Conservation (phyloP, 495 filamentous ascomycete genomes). For the Aspergillus sclerotiicarbonarius region DNA sequence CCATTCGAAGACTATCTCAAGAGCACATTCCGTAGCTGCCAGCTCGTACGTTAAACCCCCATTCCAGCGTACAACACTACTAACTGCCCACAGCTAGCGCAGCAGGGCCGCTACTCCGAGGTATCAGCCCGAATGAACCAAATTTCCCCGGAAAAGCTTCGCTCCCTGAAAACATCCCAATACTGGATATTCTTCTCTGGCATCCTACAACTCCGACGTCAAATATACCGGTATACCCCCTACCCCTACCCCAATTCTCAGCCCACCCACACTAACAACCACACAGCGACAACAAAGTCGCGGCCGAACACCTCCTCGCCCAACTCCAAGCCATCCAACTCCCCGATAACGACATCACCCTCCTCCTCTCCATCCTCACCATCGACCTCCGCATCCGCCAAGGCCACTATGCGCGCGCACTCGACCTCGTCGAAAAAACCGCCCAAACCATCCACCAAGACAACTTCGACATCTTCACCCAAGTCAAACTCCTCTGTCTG, state of each 20-base stretch:
- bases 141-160: slow-evolving; percentile 64
- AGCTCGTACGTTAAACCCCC: slow-evolving; percentile 44
- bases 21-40: slow-evolving; percentile 55
- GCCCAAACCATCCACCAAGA: slow-evolving; percentile 63
- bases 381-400: slow-evolving; percentile 69
- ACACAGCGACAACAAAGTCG: slow-evolving; percentile 60
- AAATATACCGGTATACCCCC: slow-evolving; percentile 60
- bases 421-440: slow-evolving; percentile 65
- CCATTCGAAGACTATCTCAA: slow-evolving; percentile 78
- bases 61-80: background rate
- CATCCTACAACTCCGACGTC: slow-evolving; percentile 66
- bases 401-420: slow-evolving; percentile 60
- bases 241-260: background rate
- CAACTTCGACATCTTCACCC: slow-evolving; percentile 70
- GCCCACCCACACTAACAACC: slow-evolving; percentile 20
- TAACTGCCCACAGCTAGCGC: slow-evolving; percentile 44
- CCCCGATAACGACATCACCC: slow-evolving; percentile 66
- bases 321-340: slow-evolving; percentile 56
- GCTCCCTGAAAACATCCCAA: slow-evolving; percentile 74
- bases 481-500: slow-evolving; percentile 69
- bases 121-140: slow-evolving; percentile 64
- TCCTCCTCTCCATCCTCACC: slow-evolving; percentile 65
- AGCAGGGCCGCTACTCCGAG: slow-evolving; percentile 69
- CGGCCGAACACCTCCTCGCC: slow-evolving; percentile 62
- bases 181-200: slow-evolving; percentile 74